Conservation (phyloP, 2,329 filamentous ascomycete species). For the Colletotrichum viniferum region DNA sequence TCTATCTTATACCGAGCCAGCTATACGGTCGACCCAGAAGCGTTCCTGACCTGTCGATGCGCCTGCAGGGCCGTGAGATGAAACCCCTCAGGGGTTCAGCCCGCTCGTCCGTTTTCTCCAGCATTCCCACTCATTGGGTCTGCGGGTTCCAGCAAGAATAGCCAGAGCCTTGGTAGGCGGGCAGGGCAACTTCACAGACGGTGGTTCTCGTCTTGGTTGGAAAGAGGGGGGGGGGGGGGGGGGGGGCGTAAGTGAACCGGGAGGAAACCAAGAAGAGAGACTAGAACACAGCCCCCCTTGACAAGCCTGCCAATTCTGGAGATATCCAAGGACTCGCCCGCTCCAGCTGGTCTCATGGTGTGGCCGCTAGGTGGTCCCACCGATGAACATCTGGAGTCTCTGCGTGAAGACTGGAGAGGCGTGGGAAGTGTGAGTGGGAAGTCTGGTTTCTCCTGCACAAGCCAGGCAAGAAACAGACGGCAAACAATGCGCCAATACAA, state of each 20-base stretch:
- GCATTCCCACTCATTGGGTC: not conserved
- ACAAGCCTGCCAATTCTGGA: not conserved
- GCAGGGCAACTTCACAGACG: not conserved
- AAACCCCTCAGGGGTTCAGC: slow-evolving; percentile 5
- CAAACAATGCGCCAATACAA: not conserved
- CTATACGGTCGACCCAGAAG: not conserved
- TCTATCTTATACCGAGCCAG: slow-evolving; percentile 11
- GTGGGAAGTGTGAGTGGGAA: not conserved
- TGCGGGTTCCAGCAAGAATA: not conserved
- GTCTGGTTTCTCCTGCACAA: not conserved
- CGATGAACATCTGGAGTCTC: not conserved
- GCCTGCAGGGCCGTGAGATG: not conserved
- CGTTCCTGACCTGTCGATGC: slow-evolving; percentile 8
- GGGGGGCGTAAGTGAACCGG: not conserved
- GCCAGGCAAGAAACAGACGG: not conserved
- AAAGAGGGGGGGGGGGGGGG: too few relatives aligned
- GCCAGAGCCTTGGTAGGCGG: not conserved
- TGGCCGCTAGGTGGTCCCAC: not conserved
- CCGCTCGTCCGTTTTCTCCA: not conserved
- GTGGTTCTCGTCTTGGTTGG: not conserved
- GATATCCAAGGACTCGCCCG: not conserved
- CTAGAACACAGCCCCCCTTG: slow-evolving; percentile 15
- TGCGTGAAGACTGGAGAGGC: not conserved
- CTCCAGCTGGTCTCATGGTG: not conserved
- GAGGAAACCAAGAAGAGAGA: not conserved